These are phyloP conservation scores for Colletotrichum eleusines DNA, from an alignment of 2,329 filamentous ascomycete genomes.

Conservation along the genomic window DNA sequence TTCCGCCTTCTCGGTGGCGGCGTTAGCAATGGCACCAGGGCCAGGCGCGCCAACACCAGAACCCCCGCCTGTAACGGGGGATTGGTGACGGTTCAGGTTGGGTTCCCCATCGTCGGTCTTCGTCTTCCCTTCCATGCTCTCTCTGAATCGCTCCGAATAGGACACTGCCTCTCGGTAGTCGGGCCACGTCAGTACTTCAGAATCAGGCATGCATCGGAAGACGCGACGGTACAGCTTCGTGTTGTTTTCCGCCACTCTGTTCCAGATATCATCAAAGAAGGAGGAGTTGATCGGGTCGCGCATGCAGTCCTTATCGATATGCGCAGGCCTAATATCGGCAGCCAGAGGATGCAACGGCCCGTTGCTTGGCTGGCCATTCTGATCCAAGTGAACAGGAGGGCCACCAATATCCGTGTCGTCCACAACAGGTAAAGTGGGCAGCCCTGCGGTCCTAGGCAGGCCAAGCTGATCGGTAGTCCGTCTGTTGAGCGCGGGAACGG, in stretches of 20 bases:
- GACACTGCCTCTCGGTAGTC: slow-evolving; percentile 88
- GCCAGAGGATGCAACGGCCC: slow-evolving; percentile 65
- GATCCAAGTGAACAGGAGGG: slow-evolving; percentile 70
- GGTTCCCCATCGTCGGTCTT: slow-evolving; percentile 64
- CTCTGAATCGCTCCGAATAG: slow-evolving; percentile 83
- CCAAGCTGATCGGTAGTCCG: slow-evolving; percentile 76
- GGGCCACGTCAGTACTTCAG: slow-evolving; percentile 91
- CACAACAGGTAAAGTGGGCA: slow-evolving; percentile 75
- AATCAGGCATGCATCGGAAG: slow-evolving; percentile 97
- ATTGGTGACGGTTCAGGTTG: slow-evolving; percentile 52
- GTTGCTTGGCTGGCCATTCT: slow-evolving; percentile 61
- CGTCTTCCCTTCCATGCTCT: slow-evolving; percentile 70
- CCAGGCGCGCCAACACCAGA: slow-evolving; percentile 59
- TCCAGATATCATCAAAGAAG: slow-evolving; percentile 93
- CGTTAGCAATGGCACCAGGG: slow-evolving; percentile 54
- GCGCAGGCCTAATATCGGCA: slow-evolving; percentile 78
- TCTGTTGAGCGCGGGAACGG: slow-evolving; percentile 67
- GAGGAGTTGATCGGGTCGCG: slow-evolving; percentile 83
- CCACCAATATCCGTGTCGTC: slow-evolving; percentile 89
- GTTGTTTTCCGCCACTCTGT: slow-evolving; percentile 89
- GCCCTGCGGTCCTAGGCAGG: slow-evolving; percentile 75
- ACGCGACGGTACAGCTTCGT: slow-evolving; percentile 94
- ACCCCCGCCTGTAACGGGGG: slow-evolving; percentile 50
- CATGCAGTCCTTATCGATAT: slow-evolving; percentile 93
- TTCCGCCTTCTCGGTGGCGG: slow-evolving; percentile 51